phyloP scores from a whole-genome alignment of 1,284 basidiomycete species.

The Pisolithus thermaeus region DNA sequence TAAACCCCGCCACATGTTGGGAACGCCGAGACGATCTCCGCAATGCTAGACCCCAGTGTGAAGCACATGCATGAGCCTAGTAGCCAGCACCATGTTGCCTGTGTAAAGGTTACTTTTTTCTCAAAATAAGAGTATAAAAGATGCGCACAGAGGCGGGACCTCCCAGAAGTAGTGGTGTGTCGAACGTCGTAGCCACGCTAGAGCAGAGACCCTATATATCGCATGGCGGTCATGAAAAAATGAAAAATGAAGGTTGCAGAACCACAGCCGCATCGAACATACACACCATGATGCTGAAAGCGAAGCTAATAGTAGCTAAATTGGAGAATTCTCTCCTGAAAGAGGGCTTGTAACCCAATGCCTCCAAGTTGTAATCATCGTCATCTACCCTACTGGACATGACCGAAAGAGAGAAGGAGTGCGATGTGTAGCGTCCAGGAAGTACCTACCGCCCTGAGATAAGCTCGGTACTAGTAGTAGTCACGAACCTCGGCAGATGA shows the following conservation, averaged over 20 bases:
- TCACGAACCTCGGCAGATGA: no score
- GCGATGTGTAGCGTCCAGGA: background rate
- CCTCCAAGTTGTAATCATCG: constrained; percentile 62
- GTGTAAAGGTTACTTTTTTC: constrained; percentile 6
- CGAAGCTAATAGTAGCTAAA: constrained; percentile 54
- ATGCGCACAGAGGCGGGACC: constrained; percentile 61
- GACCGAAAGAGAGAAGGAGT: background rate
- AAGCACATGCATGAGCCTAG: constrained; percentile 72
- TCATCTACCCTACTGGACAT: constrained; percentile 5
- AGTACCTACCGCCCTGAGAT: background rate
- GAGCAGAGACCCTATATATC: constrained; percentile 59
- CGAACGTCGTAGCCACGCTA: constrained; percentile 75
- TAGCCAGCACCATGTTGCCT: constrained; percentile 78
- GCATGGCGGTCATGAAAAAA: background rate
- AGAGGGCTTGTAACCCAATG: constrained; percentile 66
- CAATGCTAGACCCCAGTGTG: constrained; percentile 70
- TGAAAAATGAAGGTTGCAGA: background rate
- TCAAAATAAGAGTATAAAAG: constrained; percentile 3
- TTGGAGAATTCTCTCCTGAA: constrained; percentile 79
- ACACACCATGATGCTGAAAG: constrained; percentile 12
- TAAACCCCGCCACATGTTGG: constrained; percentile 80
- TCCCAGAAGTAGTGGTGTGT: constrained; percentile 66
- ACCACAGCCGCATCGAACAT: background rate
- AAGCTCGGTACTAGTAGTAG: background rate
- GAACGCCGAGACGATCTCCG: constrained; percentile 73